Evolutionary conservation across 306 rosid genomes (phyloP).

Genomic region (Malus fusca): DNA sequence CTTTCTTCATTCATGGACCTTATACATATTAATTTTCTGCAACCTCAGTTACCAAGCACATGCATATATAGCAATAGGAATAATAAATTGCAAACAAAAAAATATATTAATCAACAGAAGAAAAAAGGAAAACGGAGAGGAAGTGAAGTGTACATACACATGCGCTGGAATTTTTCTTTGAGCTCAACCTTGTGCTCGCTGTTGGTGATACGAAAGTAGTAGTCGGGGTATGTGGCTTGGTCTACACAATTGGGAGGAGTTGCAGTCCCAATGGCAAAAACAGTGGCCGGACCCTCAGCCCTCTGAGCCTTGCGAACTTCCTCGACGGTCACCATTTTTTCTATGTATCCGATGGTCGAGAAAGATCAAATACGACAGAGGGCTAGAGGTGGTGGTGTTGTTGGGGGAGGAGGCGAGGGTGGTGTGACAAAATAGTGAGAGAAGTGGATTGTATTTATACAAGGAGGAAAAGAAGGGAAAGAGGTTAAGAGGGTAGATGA

Average conservation of each 20-base stretch:
- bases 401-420: no score
- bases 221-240: constrained; percentile 23
- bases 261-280: constrained; percentile 29
- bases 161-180: constrained; percentile 31
- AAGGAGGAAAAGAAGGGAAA: no score
- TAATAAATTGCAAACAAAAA: background rate
- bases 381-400: no score
- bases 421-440: no score
- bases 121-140: background rate
- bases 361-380: no score
- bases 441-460: no score
- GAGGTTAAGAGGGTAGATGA: no score
- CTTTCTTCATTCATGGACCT: no score
- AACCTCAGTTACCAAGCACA: no score
- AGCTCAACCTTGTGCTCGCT: constrained; percentile 23
- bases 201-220: constrained; percentile 25
- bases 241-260: constrained; percentile 15
- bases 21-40: no score
- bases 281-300: constrained; percentile 21
- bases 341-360: background rate
- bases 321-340: constrained; percentile 10
- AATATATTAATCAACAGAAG: background rate
- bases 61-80: no score
- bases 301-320: constrained; percentile 19
- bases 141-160: constrained; percentile 7